A percentile compares a stretch with the other conserved stretches of the same genome.
Conservation (phyloP, 2,329 filamentous ascomycete genomes). For the Calonectria multiphialidica region DNA sequence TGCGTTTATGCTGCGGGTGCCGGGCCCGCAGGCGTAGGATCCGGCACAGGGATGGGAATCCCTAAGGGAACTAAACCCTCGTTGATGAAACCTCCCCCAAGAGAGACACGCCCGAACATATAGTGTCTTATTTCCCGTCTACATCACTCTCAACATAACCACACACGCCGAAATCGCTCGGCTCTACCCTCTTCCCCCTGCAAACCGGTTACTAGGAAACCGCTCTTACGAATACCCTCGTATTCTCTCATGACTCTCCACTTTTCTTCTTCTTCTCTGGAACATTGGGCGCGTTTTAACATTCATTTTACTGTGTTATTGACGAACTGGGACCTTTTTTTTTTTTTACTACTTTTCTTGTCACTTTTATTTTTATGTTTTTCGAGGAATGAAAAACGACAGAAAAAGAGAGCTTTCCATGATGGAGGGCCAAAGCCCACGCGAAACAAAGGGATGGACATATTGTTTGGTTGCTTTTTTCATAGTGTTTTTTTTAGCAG, state of each 20-base stretch:
- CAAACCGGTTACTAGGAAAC: slow-evolving; percentile 11
- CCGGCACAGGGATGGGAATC: slow-evolving; percentile 32
- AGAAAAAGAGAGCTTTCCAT: slow-evolving; percentile 23
- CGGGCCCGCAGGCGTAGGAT: slow-evolving; percentile 38
- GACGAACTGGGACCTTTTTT: slow-evolving; percentile 3
- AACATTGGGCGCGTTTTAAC: slow-evolving; percentile 11
- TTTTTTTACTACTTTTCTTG: not conserved
- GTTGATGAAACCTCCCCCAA: slow-evolving; percentile 17
- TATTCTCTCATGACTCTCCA: slow-evolving; percentile 28
- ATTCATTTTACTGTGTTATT: slow-evolving; percentile 34
- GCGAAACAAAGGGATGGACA: slow-evolving; percentile 14
- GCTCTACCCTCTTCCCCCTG: not conserved
- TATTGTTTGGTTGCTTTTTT: slow-evolving; percentile 13
- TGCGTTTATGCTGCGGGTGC: slow-evolving; percentile 42
- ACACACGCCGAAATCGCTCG: not conserved
- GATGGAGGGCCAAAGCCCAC: slow-evolving; percentile 24
- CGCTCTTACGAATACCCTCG: slow-evolving; percentile 29
- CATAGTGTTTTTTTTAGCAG: slow-evolving; percentile 11
- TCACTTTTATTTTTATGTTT: not conserved
- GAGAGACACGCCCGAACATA: slow-evolving; percentile 29
- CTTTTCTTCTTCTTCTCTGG: slow-evolving; percentile 8
- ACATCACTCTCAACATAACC: not conserved
- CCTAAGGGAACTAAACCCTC: slow-evolving; percentile 23
- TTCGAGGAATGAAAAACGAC: slow-evolving; percentile 16
- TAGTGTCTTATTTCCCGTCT: slow-evolving; percentile 14